Evolutionary conservation across 2,329 filamentous ascomycete genomes (phyloP).

Genomic region (Xylaria sp.): DNA sequence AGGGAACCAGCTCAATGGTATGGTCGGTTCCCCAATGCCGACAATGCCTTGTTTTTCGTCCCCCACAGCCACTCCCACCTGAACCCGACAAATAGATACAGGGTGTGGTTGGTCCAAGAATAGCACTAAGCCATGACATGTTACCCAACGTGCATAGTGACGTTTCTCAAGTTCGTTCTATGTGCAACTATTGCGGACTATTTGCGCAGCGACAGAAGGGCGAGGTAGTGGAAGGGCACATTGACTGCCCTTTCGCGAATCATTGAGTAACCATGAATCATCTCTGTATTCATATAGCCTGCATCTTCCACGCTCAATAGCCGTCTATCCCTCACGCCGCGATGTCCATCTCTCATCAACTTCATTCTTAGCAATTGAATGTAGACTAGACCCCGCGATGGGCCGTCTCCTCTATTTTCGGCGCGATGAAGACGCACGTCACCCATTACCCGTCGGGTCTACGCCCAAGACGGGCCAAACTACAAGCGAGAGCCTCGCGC

Average conservation of each 20-base stretch:
- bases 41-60: conserved; percentile 17
- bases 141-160: conserved; percentile 29
- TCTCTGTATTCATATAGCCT: conserved; percentile 20
- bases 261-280: not conserved
- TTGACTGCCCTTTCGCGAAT: conserved; percentile 16
- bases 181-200: not conserved
- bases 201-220: conserved; percentile 7
- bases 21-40: not conserved
- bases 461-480: not conserved
- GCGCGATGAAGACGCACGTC: conserved; percentile 3
- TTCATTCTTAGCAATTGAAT: not conserved
- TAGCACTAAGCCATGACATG: conserved; percentile 24
- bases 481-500: not conserved
- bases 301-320: conserved; percentile 8
- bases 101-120: conserved; percentile 23
- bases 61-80: conserved; percentile 31
- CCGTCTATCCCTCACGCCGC: not conserved
- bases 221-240: conserved; percentile 27
- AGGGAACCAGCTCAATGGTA: not conserved
- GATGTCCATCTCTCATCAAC: conserved; percentile 1
- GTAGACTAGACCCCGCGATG: conserved; percentile 15
- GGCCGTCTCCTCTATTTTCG: conserved; percentile 24
- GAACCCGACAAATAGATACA: not conserved
- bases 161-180: conserved; percentile 11
- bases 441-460: not conserved